Percentiles rank a stretch among this genome's conserved stretches.
phyloP scores from a whole-genome alignment of 176 grass and related monocot genomes.

The Triticum dicoccoides region DNA sequence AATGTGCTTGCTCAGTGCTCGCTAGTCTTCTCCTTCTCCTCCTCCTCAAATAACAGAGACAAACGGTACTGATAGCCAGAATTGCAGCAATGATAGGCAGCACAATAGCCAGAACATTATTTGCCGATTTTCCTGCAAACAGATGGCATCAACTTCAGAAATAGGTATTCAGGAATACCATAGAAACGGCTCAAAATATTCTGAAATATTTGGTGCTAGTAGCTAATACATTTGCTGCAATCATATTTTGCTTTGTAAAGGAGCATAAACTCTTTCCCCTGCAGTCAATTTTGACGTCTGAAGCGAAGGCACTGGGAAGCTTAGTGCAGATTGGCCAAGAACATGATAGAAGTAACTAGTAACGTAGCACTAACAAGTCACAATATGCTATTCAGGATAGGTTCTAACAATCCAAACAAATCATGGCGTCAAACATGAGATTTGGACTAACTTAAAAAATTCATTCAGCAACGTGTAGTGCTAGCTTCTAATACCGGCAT shows the following conservation, averaged over 20 bases:
- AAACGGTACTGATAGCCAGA: slow-evolving; percentile 14
- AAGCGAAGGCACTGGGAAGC: neutral
- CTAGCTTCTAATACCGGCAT: neutral
- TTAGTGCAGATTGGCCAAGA: neutral
- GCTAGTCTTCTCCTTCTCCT: slow-evolving; percentile 9
- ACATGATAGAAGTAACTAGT: neutral
- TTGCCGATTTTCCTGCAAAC: slow-evolving; percentile 41
- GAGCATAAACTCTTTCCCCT: neutral
- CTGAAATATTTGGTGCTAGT: neutral
- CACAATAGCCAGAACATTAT: slow-evolving; percentile 38
- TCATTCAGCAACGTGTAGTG: neutral
- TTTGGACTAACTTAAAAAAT: neutral
- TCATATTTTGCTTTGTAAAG: neutral
- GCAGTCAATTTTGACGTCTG: neutral
- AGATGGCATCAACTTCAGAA: slow-evolving; percentile 6
- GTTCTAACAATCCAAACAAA: neutral
- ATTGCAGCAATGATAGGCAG: slow-evolving; percentile 32
- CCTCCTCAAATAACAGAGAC: slow-evolving; percentile 32
- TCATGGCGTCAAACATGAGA: neutral
- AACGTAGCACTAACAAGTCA: neutral
- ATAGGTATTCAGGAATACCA: neutral
- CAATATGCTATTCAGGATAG: neutral
- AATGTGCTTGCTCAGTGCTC: neutral
- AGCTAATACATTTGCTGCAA: neutral
- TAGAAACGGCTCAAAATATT: neutral